These are phyloP conservation scores for Pyrenophora teres DNA, from an alignment of 2,329 filamentous ascomycete species.

Conservation along the genomic window DNA sequence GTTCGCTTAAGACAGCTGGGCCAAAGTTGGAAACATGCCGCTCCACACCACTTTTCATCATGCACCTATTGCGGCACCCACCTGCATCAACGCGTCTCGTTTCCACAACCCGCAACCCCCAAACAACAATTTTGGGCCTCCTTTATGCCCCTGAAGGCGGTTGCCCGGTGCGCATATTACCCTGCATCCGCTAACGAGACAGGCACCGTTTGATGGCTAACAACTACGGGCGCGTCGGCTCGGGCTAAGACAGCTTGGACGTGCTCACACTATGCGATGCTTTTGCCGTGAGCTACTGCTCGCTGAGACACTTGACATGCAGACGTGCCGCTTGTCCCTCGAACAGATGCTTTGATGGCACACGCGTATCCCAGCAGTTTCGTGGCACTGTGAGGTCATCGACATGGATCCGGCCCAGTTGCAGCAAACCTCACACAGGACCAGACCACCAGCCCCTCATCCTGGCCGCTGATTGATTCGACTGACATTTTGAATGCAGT, in stretches of 20 bases:
- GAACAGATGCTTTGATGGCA: constrained; percentile 7
- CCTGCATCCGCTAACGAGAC: constrained; percentile 15
- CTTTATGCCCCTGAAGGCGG: constrained; percentile 5
- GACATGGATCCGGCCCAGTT: constrained; percentile 38
- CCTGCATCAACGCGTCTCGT: background rate
- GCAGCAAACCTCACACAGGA: constrained; percentile 20
- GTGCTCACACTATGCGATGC: constrained; percentile 2
- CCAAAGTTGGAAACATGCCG: background rate
- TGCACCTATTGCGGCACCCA: constrained; percentile 2
- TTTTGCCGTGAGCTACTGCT: constrained; percentile 9
- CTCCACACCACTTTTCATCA: constrained; percentile 2
- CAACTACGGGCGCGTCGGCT: constrained; percentile 3
- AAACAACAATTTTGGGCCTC: background rate
- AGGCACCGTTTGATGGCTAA: constrained; percentile 5
- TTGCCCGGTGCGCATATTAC: constrained; percentile 1
- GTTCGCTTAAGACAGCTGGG: background rate
- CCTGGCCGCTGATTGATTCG: background rate
- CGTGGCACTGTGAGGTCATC: constrained; percentile 40
- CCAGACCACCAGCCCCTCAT: constrained; percentile 16
- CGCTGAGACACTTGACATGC: background rate
- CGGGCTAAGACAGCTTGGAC: background rate
- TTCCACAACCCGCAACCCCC: background rate
- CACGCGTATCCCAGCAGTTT: constrained; percentile 11
- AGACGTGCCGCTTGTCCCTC: constrained; percentile 4
- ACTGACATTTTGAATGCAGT: constrained; percentile 4